These are phyloP conservation scores for Phytophthora sp. DNA, from an alignment of 352 stramenopile genomes.

Conservation along the genomic window DNA sequence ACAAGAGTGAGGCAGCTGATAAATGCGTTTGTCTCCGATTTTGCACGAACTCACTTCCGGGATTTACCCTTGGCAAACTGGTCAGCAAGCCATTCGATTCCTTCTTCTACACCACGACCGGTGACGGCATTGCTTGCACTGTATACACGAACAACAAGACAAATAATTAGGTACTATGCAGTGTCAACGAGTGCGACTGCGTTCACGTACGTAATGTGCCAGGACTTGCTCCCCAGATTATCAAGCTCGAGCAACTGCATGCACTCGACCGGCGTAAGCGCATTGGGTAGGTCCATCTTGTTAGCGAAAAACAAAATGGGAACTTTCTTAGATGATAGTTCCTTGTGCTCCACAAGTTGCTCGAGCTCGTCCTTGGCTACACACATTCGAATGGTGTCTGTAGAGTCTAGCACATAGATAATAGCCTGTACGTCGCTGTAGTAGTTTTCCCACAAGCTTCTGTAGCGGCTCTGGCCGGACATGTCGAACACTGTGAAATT, in stretches of 20 bases:
- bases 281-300: slow-evolving; percentile 85
- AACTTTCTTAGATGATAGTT: slow-evolving; percentile 70
- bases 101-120: slow-evolving; percentile 79
- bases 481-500: slow-evolving; percentile 94
- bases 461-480: slow-evolving; percentile 84
- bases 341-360: slow-evolving; percentile 84
- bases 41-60: slow-evolving; percentile 43
- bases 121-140: slow-evolving; percentile 87
- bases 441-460: slow-evolving; percentile 88
- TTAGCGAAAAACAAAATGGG: slow-evolving; percentile 89
- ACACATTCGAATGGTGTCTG: slow-evolving; percentile 86
- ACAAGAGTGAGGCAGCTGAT: not conserved
- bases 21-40: not conserved
- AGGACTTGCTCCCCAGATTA: slow-evolving; percentile 79
- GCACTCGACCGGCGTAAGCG: slow-evolving; percentile 79
- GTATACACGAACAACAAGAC: not conserved
- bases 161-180: not conserved
- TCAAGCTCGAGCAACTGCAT: slow-evolving; percentile 83
- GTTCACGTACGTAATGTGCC: slow-evolving; percentile 80
- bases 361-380: slow-evolving; percentile 90
- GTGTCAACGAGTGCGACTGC: not conserved
- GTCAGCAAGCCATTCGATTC: slow-evolving; percentile 82
- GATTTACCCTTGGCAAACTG: slow-evolving; percentile 71
- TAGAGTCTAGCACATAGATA: slow-evolving; percentile 92
- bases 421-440: slow-evolving; percentile 87